Conservation (phyloP, 192 early-diverging fungal genomes). For the Coemansia sp. region DNA sequence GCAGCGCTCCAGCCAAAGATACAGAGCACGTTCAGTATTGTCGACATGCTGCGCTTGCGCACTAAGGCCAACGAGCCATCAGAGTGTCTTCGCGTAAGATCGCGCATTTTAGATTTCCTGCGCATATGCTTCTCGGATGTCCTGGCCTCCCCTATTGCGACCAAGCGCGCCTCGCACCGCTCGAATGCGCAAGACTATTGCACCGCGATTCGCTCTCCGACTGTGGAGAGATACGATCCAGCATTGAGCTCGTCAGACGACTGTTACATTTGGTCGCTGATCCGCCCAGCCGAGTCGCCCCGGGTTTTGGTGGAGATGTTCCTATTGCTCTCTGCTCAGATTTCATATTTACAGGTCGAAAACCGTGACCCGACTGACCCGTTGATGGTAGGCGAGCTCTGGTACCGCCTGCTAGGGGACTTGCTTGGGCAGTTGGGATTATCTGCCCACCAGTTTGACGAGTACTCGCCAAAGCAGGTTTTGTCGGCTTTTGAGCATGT, state of each 20-base stretch:
- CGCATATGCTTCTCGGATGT: conserved; percentile 32
- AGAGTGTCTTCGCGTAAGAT: conserved; percentile 25
- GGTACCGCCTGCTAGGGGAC: conserved; percentile 32
- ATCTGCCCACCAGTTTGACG: conserved; percentile 25
- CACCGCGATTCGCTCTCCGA: conserved; percentile 6
- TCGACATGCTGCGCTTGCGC: conserved; percentile 28
- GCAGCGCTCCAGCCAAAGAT: conserved; percentile 24
- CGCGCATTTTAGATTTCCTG: conserved; percentile 29
- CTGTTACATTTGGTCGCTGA: conserved; percentile 33
- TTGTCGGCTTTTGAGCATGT: conserved; percentile 29
- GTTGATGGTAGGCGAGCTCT: conserved; percentile 20
- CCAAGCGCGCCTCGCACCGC: neutral
- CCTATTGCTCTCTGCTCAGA: conserved; percentile 35
- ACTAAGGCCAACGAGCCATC: conserved; percentile 24
- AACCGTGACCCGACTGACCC: conserved; percentile 12
- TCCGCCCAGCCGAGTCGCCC: conserved; percentile 32
- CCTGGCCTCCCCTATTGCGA: neutral
- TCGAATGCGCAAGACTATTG: neutral
- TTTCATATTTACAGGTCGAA: conserved; percentile 28
- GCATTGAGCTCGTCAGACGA: neutral
- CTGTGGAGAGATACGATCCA: neutral
- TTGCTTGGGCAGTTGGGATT: conserved; percentile 42
- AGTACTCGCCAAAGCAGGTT: conserved; percentile 19
- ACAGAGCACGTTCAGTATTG: conserved; percentile 19
- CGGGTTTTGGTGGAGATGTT: conserved; percentile 32